Percentiles rank a stretch among this genome's conserved stretches.
Conservation (phyloP, 352 stramenopile genomes). For the Pythium folliculosum region DNA sequence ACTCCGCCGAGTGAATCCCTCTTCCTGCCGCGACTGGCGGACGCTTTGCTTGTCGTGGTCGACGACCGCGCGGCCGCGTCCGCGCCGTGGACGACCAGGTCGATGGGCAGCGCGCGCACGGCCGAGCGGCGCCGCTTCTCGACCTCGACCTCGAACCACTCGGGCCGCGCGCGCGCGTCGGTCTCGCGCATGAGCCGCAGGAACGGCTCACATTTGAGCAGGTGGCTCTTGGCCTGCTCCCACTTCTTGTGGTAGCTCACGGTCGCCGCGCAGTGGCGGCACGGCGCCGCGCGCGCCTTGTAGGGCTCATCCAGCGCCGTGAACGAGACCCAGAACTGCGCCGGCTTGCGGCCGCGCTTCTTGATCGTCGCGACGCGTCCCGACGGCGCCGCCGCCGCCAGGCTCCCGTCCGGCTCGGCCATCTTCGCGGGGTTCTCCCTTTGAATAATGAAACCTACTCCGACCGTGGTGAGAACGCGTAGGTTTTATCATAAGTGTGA, state of each 20-base stretch:
- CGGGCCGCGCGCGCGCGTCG: constrained; percentile 34
- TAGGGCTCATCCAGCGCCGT: constrained; percentile 48
- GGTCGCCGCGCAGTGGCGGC: constrained; percentile 48
- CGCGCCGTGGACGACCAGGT: neutral
- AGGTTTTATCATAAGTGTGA: neutral
- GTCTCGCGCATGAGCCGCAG: constrained; percentile 40
- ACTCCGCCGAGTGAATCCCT: neutral
- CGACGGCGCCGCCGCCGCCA: neutral
- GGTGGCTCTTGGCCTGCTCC: constrained; percentile 54
- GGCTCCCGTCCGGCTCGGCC: constrained; percentile 3
- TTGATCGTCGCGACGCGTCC: neutral
- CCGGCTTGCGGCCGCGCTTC: constrained; percentile 44
- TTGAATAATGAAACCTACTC: constrained; percentile 1
- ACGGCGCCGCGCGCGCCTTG: constrained; percentile 42
- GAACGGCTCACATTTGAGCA: constrained; percentile 58
- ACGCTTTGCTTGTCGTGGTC: neutral
- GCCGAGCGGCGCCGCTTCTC: constrained; percentile 28
- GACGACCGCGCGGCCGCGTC: neutral
- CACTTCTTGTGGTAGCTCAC: constrained; percentile 67
- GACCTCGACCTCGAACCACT: constrained; percentile 54
- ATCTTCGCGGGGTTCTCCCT: neutral
- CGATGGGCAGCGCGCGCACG: constrained; percentile 18
- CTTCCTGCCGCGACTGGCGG: neutral
- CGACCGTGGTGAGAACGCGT: neutral
- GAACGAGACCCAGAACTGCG: constrained; percentile 59